phyloP scores from a whole-genome alignment of 371 early-diverging fungal genomes.

The Mortierella sp. region DNA sequence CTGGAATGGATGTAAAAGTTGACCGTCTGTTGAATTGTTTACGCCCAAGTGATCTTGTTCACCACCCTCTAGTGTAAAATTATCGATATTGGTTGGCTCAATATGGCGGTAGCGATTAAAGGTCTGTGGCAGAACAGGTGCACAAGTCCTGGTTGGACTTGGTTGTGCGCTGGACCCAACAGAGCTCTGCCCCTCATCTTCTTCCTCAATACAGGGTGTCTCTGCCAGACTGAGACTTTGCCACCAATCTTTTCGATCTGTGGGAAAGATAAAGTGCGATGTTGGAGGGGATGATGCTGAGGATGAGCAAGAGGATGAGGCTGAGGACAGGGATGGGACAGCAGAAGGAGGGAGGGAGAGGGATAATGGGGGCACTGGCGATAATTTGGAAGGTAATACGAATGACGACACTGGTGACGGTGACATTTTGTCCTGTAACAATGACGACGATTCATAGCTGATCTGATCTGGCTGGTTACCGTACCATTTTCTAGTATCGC shows the following conservation, averaged over 20 bases:
- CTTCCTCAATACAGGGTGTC: not conserved
- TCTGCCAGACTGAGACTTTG: constrained; percentile 1
- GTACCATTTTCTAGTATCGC: not conserved
- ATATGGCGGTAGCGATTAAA: not conserved
- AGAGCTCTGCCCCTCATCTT: not conserved
- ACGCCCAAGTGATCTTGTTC: not conserved
- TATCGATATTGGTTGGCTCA: not conserved
- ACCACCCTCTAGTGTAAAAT: not conserved
- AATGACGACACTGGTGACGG: not conserved
- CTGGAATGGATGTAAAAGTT: no score
- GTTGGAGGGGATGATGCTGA: not conserved
- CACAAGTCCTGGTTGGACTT: not conserved
- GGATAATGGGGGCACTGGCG: not conserved
- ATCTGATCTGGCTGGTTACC: not conserved
- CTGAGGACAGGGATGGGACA: not conserved
- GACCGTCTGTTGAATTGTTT: no score
- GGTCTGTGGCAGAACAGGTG: not conserved
- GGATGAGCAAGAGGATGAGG: not conserved
- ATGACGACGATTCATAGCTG: not conserved
- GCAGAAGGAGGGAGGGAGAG: not conserved
- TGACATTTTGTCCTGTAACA: not conserved
- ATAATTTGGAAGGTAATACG: not conserved
- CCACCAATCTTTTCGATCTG: constrained; percentile 4
- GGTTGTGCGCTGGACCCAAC: not conserved
- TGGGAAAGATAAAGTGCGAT: not conserved